Conservation (phyloP, 208 protist species). For the Wallacemonas sp. region DNA sequence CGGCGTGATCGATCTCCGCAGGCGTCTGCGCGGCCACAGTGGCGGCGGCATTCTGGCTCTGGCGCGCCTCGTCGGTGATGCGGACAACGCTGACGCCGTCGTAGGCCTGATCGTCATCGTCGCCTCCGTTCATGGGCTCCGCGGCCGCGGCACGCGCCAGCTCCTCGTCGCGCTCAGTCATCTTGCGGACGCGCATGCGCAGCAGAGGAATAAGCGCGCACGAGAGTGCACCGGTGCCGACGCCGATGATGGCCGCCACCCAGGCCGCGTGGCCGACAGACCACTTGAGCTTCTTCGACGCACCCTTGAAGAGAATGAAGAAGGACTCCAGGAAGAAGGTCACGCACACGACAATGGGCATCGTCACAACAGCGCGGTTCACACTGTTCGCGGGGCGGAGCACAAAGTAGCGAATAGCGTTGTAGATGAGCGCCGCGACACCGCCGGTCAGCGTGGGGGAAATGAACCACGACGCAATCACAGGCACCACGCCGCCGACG, state of each 20-base stretch:
- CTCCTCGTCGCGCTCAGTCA: conserved; percentile 9
- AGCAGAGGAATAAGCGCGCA: conserved; percentile 59
- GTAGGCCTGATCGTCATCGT: background rate
- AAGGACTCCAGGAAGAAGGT: conserved; percentile 82
- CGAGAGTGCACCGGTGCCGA: conserved; percentile 39
- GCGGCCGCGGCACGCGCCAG: conserved; percentile 32
- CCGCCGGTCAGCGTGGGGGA: conserved; percentile 67
- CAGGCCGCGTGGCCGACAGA: conserved; percentile 43
- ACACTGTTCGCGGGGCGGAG: conserved; percentile 56
- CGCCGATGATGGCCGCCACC: conserved; percentile 58
- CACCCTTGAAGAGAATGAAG: conserved; percentile 81
- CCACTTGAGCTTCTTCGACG: conserved; percentile 60
- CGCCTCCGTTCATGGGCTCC: background rate
- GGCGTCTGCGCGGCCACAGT: background rate
- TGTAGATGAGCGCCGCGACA: conserved; percentile 63
- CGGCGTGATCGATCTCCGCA: too few relatives aligned
- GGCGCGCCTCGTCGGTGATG: background rate
- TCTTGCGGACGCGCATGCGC: conserved; percentile 37
- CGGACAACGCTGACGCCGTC: conserved; percentile 6
- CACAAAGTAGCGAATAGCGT: conserved; percentile 44
- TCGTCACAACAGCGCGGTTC: conserved; percentile 45
- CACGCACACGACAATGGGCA: conserved; percentile 64
- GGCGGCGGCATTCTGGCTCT: conserved; percentile 4
- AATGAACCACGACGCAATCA: conserved; percentile 83
- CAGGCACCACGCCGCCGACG: conserved; percentile 71